phyloP scores from a whole-genome alignment of 495 filamentous ascomycete species.

The Talaromyces proteolyticus region DNA sequence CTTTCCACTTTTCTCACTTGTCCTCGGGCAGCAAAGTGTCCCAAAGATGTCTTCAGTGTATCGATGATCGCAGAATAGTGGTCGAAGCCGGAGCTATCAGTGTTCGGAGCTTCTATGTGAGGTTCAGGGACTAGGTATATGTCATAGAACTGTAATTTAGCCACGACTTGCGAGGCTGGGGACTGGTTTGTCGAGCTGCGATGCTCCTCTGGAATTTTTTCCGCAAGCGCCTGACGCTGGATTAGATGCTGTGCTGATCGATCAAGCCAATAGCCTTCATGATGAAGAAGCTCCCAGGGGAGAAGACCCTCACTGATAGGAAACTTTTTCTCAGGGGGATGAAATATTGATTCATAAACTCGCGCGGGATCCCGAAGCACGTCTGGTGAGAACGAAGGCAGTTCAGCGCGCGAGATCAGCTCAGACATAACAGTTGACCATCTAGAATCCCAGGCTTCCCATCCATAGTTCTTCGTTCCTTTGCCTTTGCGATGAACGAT shows the following conservation, averaged over 20 bases:
- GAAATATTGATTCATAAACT: constrained; percentile 38
- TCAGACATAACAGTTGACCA: constrained; percentile 81
- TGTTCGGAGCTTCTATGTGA: constrained; percentile 59
- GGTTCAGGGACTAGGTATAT: constrained; percentile 79
- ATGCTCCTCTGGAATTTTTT: constrained; percentile 70
- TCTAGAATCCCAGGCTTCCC: constrained; percentile 80
- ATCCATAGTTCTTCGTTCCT: constrained; percentile 76
- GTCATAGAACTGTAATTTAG: constrained; percentile 69
- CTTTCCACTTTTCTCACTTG: constrained; percentile 63
- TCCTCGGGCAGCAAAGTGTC: constrained; percentile 57
- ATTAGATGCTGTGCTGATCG: constrained; percentile 61
- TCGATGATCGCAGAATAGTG: constrained; percentile 58
- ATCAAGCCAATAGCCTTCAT: constrained; percentile 82
- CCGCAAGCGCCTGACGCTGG: constrained; percentile 53
- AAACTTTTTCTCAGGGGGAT: constrained; percentile 61
- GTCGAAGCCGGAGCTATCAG: constrained; percentile 48
- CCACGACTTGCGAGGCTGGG: constrained; percentile 61
- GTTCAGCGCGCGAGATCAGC: constrained; percentile 58
- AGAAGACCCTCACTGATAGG: constrained; percentile 57
- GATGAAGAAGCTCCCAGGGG: constrained; percentile 79
- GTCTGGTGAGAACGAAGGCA: constrained; percentile 29
- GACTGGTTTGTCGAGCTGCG: constrained; percentile 59
- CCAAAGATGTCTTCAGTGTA: constrained; percentile 52
- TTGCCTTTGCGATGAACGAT: constrained; percentile 77
- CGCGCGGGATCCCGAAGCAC: constrained; percentile 10